These are phyloP conservation scores for Alternaria arborescens DNA, from an alignment of 2,329 filamentous ascomycete genomes.

Conservation along the genomic window DNA sequence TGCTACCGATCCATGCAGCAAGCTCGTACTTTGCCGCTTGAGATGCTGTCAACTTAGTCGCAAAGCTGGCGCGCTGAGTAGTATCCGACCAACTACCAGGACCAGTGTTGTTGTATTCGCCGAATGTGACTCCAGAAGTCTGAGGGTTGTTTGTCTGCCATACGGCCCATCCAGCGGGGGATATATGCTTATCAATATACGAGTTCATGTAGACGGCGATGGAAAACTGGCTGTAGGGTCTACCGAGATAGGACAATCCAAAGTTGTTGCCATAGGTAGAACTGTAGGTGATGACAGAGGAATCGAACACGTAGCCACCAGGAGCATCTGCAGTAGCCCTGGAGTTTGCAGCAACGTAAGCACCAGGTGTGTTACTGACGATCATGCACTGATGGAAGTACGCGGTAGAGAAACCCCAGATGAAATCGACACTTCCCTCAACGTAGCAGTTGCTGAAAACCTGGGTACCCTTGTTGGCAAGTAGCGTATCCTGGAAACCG, in stretches of 20 bases:
- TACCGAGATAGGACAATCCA: conserved; percentile 56
- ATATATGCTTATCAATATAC: conserved; percentile 48
- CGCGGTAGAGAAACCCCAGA: conserved; percentile 61
- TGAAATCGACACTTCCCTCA: conserved; percentile 65
- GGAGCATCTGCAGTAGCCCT: conserved; percentile 25
- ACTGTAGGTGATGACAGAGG: conserved; percentile 55
- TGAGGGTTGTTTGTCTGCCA: conserved; percentile 47
- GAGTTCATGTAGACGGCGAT: conserved; percentile 49
- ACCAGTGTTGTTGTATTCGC: conserved; percentile 46
- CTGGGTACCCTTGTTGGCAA: conserved; percentile 58
- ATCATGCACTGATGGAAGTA: conserved; percentile 60
- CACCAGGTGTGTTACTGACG: conserved; percentile 31
- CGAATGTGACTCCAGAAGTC: conserved; percentile 49
- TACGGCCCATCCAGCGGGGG: conserved; percentile 41
- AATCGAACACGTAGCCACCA: conserved; percentile 63
- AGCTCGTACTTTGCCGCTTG: conserved; percentile 51
- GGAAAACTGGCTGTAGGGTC: conserved; percentile 53
- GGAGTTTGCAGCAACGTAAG: conserved; percentile 32
- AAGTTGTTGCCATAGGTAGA: conserved; percentile 38
- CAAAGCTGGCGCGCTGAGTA: conserved; percentile 45
- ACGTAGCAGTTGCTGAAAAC: conserved; percentile 65
- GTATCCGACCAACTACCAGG: conserved; percentile 44
- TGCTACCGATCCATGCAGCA: conserved; percentile 52
- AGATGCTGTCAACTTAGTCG: conserved; percentile 47
- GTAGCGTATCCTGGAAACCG: conserved; percentile 63